Evolutionary conservation across 176 grass and related monocot genomes (phyloP).

Genomic region (Miscanthus lutarioriparius): DNA sequence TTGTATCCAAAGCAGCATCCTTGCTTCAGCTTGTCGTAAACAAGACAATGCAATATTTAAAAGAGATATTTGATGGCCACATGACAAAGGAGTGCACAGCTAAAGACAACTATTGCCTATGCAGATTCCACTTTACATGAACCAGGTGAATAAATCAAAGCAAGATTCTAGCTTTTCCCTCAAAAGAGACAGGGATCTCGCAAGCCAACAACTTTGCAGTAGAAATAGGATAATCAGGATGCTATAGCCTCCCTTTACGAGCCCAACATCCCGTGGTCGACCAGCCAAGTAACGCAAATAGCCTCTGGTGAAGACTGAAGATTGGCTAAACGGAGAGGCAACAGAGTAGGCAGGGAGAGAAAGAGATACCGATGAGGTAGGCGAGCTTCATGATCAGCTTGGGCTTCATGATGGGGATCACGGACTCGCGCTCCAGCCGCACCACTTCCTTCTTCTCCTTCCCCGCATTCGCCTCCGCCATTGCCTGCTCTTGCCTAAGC

Average conservation of each 20-base stretch:
- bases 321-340: background rate
- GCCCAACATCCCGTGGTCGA: background rate
- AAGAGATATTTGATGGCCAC: conserved; percentile 19
- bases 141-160: conserved; percentile 19
- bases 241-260: background rate
- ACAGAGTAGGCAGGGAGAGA: background rate
- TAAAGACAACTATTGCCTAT: background rate
- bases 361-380: conserved; percentile 74
- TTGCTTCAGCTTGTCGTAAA: conserved; percentile 26
- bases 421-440: conserved; percentile 81
- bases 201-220: background rate
- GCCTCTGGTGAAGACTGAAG: background rate
- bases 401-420: conserved; percentile 90
- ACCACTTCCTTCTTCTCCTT: conserved; percentile 67
- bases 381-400: conserved; percentile 95
- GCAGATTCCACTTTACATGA: conserved; percentile 19
- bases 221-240: background rate
- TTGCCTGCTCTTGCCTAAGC: background rate
- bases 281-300: background rate
- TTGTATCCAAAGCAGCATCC: background rate
- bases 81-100: background rate
- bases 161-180: conserved; percentile 14
- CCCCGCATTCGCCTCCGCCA: conserved; percentile 28
- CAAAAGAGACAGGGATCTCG: conserved; percentile 1
- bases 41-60: conserved; percentile 15